These are phyloP conservation scores for Pseudevernia furfuracea DNA, from an alignment of 495 filamentous ascomycete genomes.

Conservation along the genomic window DNA sequence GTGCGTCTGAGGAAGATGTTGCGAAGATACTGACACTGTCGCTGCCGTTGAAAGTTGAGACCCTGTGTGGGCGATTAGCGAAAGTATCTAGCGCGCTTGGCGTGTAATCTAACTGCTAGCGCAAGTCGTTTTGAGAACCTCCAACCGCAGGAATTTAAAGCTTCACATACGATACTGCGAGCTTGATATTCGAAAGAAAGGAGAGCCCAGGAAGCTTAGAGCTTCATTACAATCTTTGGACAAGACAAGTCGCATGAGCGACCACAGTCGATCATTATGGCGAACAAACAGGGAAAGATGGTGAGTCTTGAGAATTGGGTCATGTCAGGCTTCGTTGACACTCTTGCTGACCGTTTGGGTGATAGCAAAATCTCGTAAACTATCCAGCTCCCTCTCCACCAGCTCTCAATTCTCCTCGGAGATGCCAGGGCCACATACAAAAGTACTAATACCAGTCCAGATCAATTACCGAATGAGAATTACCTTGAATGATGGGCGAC, in stretches of 20 bases:
- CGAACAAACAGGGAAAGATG: constrained; percentile 98
- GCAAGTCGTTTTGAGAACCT: not conserved
- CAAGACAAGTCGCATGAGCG: constrained; percentile 60
- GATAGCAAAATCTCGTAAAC: constrained; percentile 94
- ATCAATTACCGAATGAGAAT: constrained; percentile 99
- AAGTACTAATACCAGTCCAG: constrained; percentile 44
- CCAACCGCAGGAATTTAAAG: not conserved
- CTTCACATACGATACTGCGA: constrained; percentile 4
- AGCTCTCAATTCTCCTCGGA: not conserved
- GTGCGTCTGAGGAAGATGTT: not conserved
- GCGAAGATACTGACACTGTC: not conserved
- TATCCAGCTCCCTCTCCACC: not conserved
- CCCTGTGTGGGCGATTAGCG: constrained; percentile 22
- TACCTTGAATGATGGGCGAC: constrained; percentile 88
- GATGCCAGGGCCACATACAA: not conserved
- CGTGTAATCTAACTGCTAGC: constrained; percentile 16
- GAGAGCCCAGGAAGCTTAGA: constrained; percentile 11
- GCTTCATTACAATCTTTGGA: constrained; percentile 48
- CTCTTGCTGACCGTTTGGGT: constrained; percentile 52
- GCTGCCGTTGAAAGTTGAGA: constrained; percentile 1
- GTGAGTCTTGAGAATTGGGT: constrained; percentile 47
- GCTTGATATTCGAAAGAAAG: constrained; percentile 2
- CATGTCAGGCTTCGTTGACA: constrained; percentile 26
- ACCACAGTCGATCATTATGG: constrained; percentile 58
- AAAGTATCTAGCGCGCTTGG: constrained; percentile 16